Evolutionary conservation across 495 filamentous ascomycete species (phyloP).

Genomic region (Penicillium paradoxum): DNA sequence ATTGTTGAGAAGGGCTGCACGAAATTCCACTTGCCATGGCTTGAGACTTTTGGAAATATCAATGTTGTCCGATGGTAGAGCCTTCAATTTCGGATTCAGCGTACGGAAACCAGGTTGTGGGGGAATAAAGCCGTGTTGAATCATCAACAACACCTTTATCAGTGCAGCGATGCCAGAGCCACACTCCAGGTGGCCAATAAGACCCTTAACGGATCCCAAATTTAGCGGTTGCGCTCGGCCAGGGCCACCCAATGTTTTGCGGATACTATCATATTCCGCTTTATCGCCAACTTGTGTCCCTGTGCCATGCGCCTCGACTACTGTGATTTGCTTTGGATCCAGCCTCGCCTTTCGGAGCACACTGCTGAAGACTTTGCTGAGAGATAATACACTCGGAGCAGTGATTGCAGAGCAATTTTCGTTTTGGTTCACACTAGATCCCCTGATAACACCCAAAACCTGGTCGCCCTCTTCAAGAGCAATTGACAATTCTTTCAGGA

Average conservation of each 20-base stretch:
- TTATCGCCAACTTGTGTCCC: background rate
- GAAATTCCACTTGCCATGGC: conserved; percentile 11
- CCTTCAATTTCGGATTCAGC: background rate
- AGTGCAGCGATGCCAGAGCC: background rate
- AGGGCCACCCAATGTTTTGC: background rate
- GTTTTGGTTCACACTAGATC: conserved; percentile 56
- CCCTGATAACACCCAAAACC: conserved; percentile 56
- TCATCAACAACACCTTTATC: background rate
- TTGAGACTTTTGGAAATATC: background rate
- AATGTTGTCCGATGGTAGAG: background rate
- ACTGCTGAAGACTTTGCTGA: conserved; percentile 27
- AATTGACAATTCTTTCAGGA: conserved; percentile 55
- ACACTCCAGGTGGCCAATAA: background rate
- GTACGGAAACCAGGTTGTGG: background rate
- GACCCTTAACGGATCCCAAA: background rate
- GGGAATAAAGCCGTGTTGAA: background rate
- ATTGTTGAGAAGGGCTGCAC: conserved; percentile 40
- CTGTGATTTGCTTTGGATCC: conserved; percentile 26
- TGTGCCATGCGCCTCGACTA: background rate
- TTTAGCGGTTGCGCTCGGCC: background rate
- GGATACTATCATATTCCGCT: background rate
- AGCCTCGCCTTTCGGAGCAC: conserved; percentile 42
- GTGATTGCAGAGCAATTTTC: conserved; percentile 61
- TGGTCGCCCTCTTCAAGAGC: conserved; percentile 57
- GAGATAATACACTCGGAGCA: conserved; percentile 7